Conservation (phyloP, 2,329 filamentous ascomycete genomes). For the Elsinoe batatas region DNA sequence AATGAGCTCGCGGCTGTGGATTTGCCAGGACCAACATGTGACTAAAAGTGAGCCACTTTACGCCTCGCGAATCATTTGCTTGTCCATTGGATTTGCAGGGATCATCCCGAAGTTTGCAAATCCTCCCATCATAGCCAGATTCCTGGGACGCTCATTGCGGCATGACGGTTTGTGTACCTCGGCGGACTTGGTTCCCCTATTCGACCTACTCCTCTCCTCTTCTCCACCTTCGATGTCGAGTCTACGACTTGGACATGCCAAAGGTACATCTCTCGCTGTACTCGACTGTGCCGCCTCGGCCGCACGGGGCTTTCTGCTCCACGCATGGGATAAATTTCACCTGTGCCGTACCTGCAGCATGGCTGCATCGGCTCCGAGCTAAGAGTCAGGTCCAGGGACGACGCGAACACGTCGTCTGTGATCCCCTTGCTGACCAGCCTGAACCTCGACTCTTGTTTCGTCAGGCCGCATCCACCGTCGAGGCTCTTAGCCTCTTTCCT, state of each 20-base stretch:
- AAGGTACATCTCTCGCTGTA: no score
- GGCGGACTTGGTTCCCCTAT: background rate
- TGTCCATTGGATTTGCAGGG: slow-evolving; percentile 8
- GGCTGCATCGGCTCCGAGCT: background rate
- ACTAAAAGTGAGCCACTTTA: slow-evolving; percentile 4
- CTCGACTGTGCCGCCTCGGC: background rate
- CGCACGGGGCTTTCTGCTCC: background rate
- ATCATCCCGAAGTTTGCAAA: slow-evolving; percentile 4
- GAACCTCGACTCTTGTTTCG: background rate
- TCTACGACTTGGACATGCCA: no score
- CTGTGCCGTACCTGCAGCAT: slow-evolving; percentile 2
- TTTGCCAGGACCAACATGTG: slow-evolving; percentile 1
- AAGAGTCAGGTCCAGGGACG: background rate
- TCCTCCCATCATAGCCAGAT: background rate
- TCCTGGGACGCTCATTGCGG: slow-evolving; percentile 3
- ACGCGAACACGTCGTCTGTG: slow-evolving; percentile 11
- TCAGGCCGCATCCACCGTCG: background rate
- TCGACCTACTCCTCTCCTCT: background rate
- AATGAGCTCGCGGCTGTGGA: background rate
- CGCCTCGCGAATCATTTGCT: slow-evolving; percentile 6
- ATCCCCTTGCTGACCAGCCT: background rate
- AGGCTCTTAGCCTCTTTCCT: background rate
- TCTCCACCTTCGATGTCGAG: no score
- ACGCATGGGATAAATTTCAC: background rate
- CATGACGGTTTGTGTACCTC: background rate